Base-by-base conservation (phyloP, 2,329 filamentous ascomycete species). In the Raffaelea albimanens region DNA sequence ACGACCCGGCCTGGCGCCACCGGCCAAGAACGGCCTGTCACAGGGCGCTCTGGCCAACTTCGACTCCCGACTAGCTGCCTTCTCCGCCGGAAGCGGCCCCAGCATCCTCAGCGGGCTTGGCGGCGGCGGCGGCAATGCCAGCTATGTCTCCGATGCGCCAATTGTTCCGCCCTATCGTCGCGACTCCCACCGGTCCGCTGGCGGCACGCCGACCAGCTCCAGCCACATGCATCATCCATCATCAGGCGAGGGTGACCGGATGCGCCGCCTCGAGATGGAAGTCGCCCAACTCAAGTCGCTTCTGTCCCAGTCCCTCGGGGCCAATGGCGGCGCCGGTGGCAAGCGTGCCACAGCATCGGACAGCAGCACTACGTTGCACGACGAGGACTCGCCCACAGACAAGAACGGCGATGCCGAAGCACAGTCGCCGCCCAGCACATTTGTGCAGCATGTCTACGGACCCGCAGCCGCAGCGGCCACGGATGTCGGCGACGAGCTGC, bases 261-360 rank as follows among this genome's bases (percentile, higher is more conserved):
- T 81, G 53, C 73, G 75, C 38, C 70, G 73, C 45, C 68, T 81
- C 25, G 77, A 81, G 64, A 67, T 77, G 38, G 77, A 81, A 55
- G 69, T 80, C 44, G 65, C 72, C 20, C 75, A 79, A 61, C 67
- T 81, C 46, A 78, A 75, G 63, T 68, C 61, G 40, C 66, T 73
- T 23, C 63, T 81, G 25, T 59, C 52, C 0, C 43, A 50, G 20
- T 44, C 51, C 1, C 44, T 44, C 14, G 48, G 46, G 20, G 45
- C 25, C n/a, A 18, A 3, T 5, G 31, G 38, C 40, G 40, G 22
- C 4, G 21, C 20, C 25, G 20, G 5, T 7, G 40, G 18, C 33
- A 50, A 48, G 20, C 44, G 34, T 5, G 43, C 34, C 47, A 53
- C 21, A 52, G 56, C 19, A 46, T 61, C 44, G 22, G 57, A 60